phyloP scores from a whole-genome alignment of 768 basidiomycete genomes.

The Serendipita sp. region DNA sequence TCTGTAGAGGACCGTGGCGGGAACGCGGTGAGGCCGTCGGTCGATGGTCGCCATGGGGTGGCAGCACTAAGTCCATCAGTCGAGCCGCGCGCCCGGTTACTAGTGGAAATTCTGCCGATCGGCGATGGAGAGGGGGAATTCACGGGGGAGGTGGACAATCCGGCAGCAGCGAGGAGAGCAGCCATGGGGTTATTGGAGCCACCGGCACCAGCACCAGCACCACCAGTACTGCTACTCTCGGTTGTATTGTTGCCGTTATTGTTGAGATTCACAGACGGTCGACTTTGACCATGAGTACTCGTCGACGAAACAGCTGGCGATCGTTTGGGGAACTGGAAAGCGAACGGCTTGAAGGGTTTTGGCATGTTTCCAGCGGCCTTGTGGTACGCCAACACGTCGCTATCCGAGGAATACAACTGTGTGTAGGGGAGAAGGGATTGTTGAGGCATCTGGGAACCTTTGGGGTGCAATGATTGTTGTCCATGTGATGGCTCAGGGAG shows the following conservation, averaged over 20 bases:
- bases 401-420: not conserved
- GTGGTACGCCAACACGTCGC: not conserved
- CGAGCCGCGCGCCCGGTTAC: not conserved
- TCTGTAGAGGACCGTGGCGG: not conserved
- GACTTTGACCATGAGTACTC: not conserved
- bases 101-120: not conserved
- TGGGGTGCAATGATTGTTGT: not conserved
- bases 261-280: not conserved
- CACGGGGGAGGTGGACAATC: not conserved
- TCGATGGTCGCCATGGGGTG: conserved; percentile 1
- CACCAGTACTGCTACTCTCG: not conserved
- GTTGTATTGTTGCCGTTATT: not conserved
- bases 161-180: not conserved
- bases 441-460: not conserved
- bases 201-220: not conserved
- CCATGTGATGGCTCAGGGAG: not conserved
- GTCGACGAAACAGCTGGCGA: not conserved
- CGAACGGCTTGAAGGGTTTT: conserved; percentile 4
- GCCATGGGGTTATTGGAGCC: not conserved
- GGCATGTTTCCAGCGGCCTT: conserved; percentile 3
- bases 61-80: not conserved
- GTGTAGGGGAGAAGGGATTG: not conserved
- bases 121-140: not conserved
- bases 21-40: not conserved
- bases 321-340: not conserved